Evolutionary conservation across 2,329 filamentous ascomycete species (phyloP).

Genomic region (Peltaster fructicola): DNA sequence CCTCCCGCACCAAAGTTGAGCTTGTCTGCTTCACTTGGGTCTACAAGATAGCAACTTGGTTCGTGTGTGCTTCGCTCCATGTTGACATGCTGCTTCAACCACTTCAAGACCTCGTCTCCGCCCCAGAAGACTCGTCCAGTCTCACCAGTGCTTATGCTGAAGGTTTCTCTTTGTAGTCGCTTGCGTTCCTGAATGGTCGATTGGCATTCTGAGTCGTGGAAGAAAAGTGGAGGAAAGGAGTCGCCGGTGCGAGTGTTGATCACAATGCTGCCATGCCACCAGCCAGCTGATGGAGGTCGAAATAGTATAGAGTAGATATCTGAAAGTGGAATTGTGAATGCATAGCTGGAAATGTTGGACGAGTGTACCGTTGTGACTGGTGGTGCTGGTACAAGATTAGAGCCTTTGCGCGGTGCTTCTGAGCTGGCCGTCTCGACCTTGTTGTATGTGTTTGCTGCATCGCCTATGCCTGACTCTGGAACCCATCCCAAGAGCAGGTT

Average conservation of each 20-base stretch:
- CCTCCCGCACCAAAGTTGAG: conserved; percentile 50
- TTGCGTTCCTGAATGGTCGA: conserved; percentile 90
- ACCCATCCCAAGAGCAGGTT: conserved; percentile 84
- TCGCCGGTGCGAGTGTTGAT: conserved; percentile 85
- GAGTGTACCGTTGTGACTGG: conserved; percentile 67
- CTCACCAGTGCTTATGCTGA: conserved; percentile 37
- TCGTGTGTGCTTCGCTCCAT: conserved; percentile 76
- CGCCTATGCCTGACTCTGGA: conserved; percentile 73
- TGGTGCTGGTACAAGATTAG: conserved; percentile 78
- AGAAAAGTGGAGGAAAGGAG: conserved; percentile 89
- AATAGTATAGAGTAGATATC: conserved; percentile 84
- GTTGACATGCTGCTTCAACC: conserved; percentile 68
- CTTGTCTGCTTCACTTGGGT: conserved; percentile 72
- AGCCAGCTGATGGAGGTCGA: conserved; percentile 79
- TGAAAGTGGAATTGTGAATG: conserved; percentile 79
- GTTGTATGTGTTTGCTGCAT: conserved; percentile 66
- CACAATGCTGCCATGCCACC: conserved; percentile 95
- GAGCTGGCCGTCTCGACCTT: conserved; percentile 82
- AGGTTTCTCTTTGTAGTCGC: conserved; percentile 62
- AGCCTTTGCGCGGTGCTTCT: conserved; percentile 65
- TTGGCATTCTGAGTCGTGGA: conserved; percentile 93
- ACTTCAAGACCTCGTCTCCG: conserved; percentile 82
- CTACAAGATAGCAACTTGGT: conserved; percentile 76
- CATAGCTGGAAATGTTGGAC: conserved; percentile 57
- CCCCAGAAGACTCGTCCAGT: conserved; percentile 89